Base-by-base conservation (phyloP, 352 stramenopile genomes). In the Saprolegnia diclina region DNA sequence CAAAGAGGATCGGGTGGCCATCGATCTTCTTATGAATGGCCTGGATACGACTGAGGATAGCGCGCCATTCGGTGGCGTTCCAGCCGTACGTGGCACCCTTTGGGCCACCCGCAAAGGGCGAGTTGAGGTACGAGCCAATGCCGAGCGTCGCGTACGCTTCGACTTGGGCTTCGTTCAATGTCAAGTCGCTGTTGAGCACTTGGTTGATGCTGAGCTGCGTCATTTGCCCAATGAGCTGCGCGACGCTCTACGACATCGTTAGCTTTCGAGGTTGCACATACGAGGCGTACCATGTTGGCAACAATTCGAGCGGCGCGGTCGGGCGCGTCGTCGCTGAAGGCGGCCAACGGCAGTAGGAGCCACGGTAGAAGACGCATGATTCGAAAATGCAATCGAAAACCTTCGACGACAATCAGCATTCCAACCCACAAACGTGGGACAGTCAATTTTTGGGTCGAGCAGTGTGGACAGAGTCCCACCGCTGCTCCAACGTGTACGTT, bases 221-320 rank as follows among this genome's bases (percentile, higher is more conserved):
- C 85, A 95, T 92, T 72, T 95, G 87, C 3, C 92, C 73, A 45
- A 89, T 82, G 16, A 82, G 78, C 24, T 89, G 79, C n/a, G n/a
- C n/a, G 22, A 85, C 72, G 32, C 66, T 78, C 74, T 67, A 65
- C 26, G n/a, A 10, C 14, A n/a, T 26, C 29, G 24, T 63, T 24
- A 13, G 26, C 54, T 6, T 3, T 22, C 18, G 10, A 11, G n/a
- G n/a, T 62, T 21, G 21, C 21, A 26, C 21, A 66, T 66, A n/a
- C n/a, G n/a, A n/a, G 52, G 2, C 35, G 4, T 4, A 59, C 52
- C 52, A 59, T 59, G n/a, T 59, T 59, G 13, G 13, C 52, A 7
- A 59, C 52, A 10, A 59, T 35, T n/a, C n/a, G n/a, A n/a, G n/a
- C n/a, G n/a, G n/a, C n/a, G n/a, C n/a, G n/a, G n/a, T n/a, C n/a